Base-by-base conservation (phyloP, 2,329 filamentous ascomycete genomes). In the Pseudogymnoascus pannorum region DNA sequence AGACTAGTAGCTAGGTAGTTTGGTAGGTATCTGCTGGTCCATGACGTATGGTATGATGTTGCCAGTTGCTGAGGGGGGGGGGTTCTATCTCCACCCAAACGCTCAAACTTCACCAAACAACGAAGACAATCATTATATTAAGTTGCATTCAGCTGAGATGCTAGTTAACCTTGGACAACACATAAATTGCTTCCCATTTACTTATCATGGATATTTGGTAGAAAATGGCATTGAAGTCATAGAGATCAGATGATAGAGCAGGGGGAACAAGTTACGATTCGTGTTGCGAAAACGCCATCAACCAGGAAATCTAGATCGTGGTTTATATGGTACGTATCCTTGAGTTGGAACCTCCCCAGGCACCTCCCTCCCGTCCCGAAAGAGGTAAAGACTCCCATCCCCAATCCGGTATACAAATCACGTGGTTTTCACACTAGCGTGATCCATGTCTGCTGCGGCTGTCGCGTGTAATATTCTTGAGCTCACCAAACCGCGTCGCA, bases 381-480 rank as follows among this genome's bases (percentile, higher is more conserved):
- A 54, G 9, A 26, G 48, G 12, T 16, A 31, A 54, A 54, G 31
- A 12, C 24, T 54, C n/a, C 48, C 26, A 31, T 31, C 14, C 48
- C 48, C 9, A 54, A 54, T 54, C 48, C 4, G 48, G n/a, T 1
- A 20, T 18, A 1, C 5, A 1, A 18, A 31, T 1, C 48, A 54
- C 48, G 48, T 54, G 48, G 31, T 8, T 0, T 12, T 1, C 1
- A 31, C n/a, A 31, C 24, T 54, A 54, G 48, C 48, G 48, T 54
- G 48, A 54, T 54, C 48, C 48, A 31, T 54, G 48, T 54, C 48
- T 54, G 26, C 48, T 54, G 48, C 48, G 48, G 48, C 48, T 54
- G 48, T 54, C 48, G 48, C 48, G 48, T 54, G 48, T 54, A 54
- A 54, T 54, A 54, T 54, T 54, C 48, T 31, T 26, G 48, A 54